Evolutionary conservation across 1,284 basidiomycete species (phyloP), one percentile per base, ranked within the genome.

Genomic region (Malassezia vespertilionis): DNA sequence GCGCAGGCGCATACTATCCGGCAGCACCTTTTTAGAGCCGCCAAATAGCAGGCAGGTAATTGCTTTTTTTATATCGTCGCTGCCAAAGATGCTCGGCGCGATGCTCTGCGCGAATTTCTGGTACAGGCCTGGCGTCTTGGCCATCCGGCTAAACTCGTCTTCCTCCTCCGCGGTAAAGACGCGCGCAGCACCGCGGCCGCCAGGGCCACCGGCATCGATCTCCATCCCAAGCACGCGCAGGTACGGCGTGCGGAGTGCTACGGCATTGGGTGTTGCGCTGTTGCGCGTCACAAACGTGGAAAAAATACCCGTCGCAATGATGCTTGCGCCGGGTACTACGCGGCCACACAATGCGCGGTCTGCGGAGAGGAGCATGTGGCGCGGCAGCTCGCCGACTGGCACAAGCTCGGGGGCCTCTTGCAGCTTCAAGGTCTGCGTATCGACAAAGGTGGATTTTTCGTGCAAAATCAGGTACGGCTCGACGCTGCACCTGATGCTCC

Each of bases 381-480:
- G 76, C 4, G 93, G 93, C 36, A 99, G 76, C 69, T 99, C 93
- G 76, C 93, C 93, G 18, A 97, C 89, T 2, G 93, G 93, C 0
- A 99, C 93, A 88, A 96, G 95, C 71, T 99, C 93, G 0, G 93
- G 93, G 6, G 91, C 90, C 74, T 99, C 93, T 72, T 99, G 93
- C 12, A 99, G 78, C 72, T 99, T 99, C 62, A 99, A 78, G 6
- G 82, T 86, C 73, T 99, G 93, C 62, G 90, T 86, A 71, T 99
- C 93, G 22, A 91, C 83, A 70, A 97, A 99, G 4, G 79, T 76
- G 42, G 88, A 97, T 72, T 88, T 86, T 44, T 89, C 85, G 72
- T 99, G 93, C 10, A 97, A 77, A 62, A 99, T 93, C 37, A 91
- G 78, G 73, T 89, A 99, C 0, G 93, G 93, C 69, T 99, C 93